Base-by-base conservation (phyloP, 2,329 filamentous ascomycete genomes). In the Ophiostoma montium region DNA sequence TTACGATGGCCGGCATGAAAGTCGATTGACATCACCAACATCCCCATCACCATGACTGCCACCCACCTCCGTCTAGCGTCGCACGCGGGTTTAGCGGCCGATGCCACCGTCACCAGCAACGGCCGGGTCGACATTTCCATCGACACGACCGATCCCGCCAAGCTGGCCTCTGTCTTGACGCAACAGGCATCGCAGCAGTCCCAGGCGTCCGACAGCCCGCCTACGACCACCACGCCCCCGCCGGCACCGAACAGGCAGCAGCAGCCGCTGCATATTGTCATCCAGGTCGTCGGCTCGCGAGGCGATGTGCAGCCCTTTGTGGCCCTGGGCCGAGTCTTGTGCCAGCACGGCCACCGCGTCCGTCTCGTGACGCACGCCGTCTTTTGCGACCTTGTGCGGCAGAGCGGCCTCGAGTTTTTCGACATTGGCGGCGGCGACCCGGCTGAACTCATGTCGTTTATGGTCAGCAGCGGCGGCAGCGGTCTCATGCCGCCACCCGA, bases 401-500 rank as follows among this genome's bases (percentile, higher is more conserved):
- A 84, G 47, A 79, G 80, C 60, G 31, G 73, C 0, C 70, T 89
- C 13, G 84, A 88, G 57, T 89, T 87, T 62, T 87, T 84, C 62
- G 75, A 67, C 53, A 84, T 87, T 47, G 82, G 83, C n/a, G 47
- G 52, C 35, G 84, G 83, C 3, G 82, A 88, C 60, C 84, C 84
- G 1, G 74, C 79, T 1, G 76, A 84, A 58, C 68, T 87, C 39
- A 88, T 87, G 84, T 85, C 86, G 3, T 94, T 90, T 58, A 94
- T 94, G 86, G 86, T 92, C 42, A 84, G 92, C 56, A 86, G 18
- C 15, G 46, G 35, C n/a, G 46, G 41, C 11, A 38, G 39, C n/a
- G 85, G 86, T 0, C 68, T 94, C 31, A 86, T 94, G 81, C 87
- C 87, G 1, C 83, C 83, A 1, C 77, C 90, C 51, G 82, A 89